Percentiles rank a stretch among this genome's conserved stretches.
Conservation (phyloP, 2,329 filamentous ascomycete species). For the Cercospora sp. region DNA sequence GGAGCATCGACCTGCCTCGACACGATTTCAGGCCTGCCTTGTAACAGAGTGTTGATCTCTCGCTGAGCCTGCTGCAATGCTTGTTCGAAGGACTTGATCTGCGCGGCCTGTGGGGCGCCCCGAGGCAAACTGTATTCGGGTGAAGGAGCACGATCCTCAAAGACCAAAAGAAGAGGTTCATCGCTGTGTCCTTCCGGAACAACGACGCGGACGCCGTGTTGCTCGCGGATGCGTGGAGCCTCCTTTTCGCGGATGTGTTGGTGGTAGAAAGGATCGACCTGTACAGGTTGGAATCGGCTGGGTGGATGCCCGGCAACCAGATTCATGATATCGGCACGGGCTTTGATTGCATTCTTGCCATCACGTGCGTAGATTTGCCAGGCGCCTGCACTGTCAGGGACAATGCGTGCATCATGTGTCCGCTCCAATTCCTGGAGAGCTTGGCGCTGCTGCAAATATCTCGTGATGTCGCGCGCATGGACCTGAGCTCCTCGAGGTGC, state of each 20-base stretch:
- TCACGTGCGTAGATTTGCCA: conserved; percentile 90
- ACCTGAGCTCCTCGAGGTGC: conserved; percentile 69
- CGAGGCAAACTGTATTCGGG: conserved; percentile 57
- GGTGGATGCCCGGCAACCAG: conserved; percentile 74
- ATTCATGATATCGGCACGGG: conserved; percentile 71
- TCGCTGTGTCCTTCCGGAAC: conserved; percentile 62
- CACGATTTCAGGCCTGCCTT: conserved; percentile 57
- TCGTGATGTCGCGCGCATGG: conserved; percentile 82
- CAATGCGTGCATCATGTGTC: conserved; percentile 80
- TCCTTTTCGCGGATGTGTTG: conserved; percentile 67
- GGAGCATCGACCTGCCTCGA: conserved; percentile 56
- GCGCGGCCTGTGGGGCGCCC: conserved; percentile 55
- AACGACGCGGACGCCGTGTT: conserved; percentile 72
- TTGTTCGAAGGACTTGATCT: conserved; percentile 58
- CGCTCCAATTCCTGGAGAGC: conserved; percentile 82
- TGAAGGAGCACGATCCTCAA: conserved; percentile 62
- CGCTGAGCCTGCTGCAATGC: conserved; percentile 60
- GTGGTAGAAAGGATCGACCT: conserved; percentile 78
- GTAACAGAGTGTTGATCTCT: conserved; percentile 55
- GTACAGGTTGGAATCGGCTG: conserved; percentile 64
- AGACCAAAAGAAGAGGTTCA: conserved; percentile 68
- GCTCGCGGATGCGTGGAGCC: conserved; percentile 62
- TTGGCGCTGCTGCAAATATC: conserved; percentile 79
- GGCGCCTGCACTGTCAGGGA: conserved; percentile 68
- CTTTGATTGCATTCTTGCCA: conserved; percentile 76